Percentiles rank a stretch among this genome's conserved stretches.
These are phyloP conservation scores for Solanum lycopersicoides DNA, from an alignment of 257 asterid species.

Conservation along the genomic window DNA sequence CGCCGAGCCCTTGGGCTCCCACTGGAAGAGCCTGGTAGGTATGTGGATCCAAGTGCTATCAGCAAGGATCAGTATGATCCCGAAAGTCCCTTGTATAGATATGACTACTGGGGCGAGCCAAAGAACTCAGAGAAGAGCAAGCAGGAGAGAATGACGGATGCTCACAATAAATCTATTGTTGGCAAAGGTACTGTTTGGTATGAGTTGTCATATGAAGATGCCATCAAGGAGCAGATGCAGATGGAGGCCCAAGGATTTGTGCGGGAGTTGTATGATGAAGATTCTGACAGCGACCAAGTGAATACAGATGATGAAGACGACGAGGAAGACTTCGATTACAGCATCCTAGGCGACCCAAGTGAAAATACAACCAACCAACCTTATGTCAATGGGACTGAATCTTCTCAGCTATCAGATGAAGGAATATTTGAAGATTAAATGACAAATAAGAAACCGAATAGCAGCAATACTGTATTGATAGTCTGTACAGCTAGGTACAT, in stretches of 20 bases:
- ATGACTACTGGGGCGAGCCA: slow-evolving; percentile 99
- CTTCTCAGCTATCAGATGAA: slow-evolving; percentile 65
- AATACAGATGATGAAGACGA: slow-evolving; percentile 24
- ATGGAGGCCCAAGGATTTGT: slow-evolving; percentile 62
- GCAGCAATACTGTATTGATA: neutral
- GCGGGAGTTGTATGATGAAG: slow-evolving; percentile 32
- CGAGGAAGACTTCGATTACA: slow-evolving; percentile 55
- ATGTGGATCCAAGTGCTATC: slow-evolving; percentile 56
- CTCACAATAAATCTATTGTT: slow-evolving; percentile 83
- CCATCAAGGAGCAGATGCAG: slow-evolving; percentile 47
- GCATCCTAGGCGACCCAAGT: slow-evolving; percentile 54
- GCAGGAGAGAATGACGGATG: slow-evolving; percentile 72
- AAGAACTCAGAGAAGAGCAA: slow-evolving; percentile 94
- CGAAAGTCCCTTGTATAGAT: slow-evolving; percentile 66
- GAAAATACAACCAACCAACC: slow-evolving; percentile 43
- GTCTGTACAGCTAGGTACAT: neutral
- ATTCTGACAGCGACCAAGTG: slow-evolving; percentile 10
- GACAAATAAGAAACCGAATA: neutral
- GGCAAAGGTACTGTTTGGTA: slow-evolving; percentile 93
- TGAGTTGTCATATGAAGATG: slow-evolving; percentile 90
- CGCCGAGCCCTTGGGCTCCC: slow-evolving; percentile 93
- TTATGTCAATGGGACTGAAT: slow-evolving; percentile 87
- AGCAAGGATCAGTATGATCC: slow-evolving; percentile 86
- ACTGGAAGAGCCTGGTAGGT: slow-evolving; percentile 81
- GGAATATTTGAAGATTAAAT: slow-evolving; percentile 70